These are phyloP conservation scores for Termitomyces sp. DNA, from an alignment of 768 basidiomycete genomes.

Conservation along the genomic window DNA sequence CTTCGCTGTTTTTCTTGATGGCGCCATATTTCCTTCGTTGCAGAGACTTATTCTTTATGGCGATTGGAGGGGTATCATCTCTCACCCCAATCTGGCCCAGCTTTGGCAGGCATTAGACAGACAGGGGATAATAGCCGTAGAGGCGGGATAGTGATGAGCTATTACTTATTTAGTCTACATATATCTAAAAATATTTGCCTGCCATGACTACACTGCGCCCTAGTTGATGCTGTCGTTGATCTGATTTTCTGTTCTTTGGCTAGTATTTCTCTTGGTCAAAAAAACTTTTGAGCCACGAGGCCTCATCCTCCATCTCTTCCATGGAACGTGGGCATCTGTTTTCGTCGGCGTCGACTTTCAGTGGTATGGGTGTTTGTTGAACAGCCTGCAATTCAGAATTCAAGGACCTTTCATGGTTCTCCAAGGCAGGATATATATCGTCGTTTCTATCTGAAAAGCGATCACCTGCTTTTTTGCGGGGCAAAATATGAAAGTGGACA, in stretches of 20 bases:
- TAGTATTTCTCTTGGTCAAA: conserved; percentile 28
- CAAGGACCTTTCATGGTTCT: conserved; percentile 53
- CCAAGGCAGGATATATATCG: conserved; percentile 76
- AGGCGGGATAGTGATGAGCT: background rate
- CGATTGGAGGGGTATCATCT: conserved; percentile 38
- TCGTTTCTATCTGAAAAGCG: conserved; percentile 59
- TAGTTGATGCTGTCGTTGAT: background rate
- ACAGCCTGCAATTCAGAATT: conserved; percentile 29
- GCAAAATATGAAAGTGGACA: conserved; percentile 94
- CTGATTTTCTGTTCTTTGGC: background rate
- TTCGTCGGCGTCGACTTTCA: conserved; percentile 69
- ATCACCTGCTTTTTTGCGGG: conserved; percentile 69
- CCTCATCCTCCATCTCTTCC: conserved; percentile 80
- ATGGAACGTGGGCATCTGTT: conserved; percentile 52
- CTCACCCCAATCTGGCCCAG: conserved; percentile 30
- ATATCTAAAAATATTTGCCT: background rate
- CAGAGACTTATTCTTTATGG: conserved; percentile 42
- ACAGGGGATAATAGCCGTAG: conserved; percentile 26
- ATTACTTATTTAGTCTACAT: background rate
- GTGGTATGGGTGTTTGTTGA: conserved; percentile 23
- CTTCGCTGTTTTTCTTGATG: conserved; percentile 35
- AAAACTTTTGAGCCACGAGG: conserved; percentile 57
- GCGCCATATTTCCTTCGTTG: conserved; percentile 37
- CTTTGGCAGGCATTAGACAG: conserved; percentile 25
- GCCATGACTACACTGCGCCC: too few relatives aligned